Percentiles rank a stretch among this genome's conserved stretches.
Evolutionary conservation across 2,329 filamentous ascomycete genomes (phyloP).

Genomic region (Emydomyces testavorans): DNA sequence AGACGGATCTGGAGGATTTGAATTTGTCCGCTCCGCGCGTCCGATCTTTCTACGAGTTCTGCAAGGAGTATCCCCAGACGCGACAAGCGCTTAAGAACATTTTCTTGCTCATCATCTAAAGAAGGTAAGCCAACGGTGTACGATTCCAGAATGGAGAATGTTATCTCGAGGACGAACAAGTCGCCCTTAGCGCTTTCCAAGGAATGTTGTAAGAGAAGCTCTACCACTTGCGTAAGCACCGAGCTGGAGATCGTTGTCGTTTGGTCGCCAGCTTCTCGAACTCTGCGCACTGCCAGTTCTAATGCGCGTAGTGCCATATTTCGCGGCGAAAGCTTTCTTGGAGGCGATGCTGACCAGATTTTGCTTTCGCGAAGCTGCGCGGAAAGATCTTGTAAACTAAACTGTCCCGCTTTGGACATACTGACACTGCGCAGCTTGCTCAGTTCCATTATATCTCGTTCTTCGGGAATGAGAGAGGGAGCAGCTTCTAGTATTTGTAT

Average conservation of each 20-base stretch:
- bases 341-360: constrained; percentile 19
- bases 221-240: constrained; percentile 24
- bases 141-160: constrained; percentile 31
- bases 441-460: constrained; percentile 23
- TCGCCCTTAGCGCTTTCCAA: constrained; percentile 9
- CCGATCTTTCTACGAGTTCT: constrained; percentile 14
- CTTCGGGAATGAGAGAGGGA: constrained; percentile 20
- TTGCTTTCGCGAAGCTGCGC: constrained; percentile 19
- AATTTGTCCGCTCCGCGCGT: constrained; percentile 20
- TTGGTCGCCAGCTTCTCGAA: constrained; percentile 25
- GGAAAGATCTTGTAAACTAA: constrained; percentile 22
- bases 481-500: constrained; percentile 24
- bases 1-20: constrained; percentile 49
- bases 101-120: constrained; percentile 21
- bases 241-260: constrained; percentile 21
- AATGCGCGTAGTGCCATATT: constrained; percentile 27
- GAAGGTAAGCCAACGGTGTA: constrained; percentile 25
- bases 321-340: constrained; percentile 23
- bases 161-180: constrained; percentile 21
- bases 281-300: constrained; percentile 23
- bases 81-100: constrained; percentile 24
- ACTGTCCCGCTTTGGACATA: constrained; percentile 26
- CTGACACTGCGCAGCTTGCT: constrained; percentile 18
- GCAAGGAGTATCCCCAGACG: constrained; percentile 32
- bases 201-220: constrained; percentile 22